phyloP scores from a whole-genome alignment of 2,329 filamentous ascomycete genomes.

The Onygena corvina region DNA sequence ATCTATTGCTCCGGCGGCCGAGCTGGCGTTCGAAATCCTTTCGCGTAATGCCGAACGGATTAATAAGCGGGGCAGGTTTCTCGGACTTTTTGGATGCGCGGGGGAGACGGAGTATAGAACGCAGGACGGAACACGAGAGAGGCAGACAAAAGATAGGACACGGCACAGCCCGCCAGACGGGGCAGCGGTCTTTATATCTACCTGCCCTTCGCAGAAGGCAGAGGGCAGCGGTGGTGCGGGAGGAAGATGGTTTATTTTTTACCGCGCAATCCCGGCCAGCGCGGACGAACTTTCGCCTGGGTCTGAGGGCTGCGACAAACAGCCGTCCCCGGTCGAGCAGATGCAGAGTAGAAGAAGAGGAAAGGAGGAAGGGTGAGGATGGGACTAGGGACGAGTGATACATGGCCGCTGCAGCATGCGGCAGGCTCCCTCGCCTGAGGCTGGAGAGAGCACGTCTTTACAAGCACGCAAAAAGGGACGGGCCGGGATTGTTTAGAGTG shows the following conservation, averaged over 20 bases:
- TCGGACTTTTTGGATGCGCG: background rate
- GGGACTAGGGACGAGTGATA: too few species aligned
- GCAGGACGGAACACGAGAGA: background rate
- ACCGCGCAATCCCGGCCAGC: background rate
- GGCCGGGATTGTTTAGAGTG: too few species aligned
- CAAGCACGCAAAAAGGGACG: too few species aligned
- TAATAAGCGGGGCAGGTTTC: conserved; percentile 5
- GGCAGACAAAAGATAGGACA: background rate
- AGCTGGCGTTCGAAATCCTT: background rate
- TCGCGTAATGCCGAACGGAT: background rate
- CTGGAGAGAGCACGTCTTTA: too few species aligned
- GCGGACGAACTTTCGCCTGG: background rate
- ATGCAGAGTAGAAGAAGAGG: too few species aligned
- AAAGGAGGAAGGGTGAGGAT: too few species aligned
- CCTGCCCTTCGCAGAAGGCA: background rate
- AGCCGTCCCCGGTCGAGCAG: too few species aligned
- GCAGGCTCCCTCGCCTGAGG: too few species aligned
- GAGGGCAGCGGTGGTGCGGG: too few species aligned
- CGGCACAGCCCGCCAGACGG: background rate
- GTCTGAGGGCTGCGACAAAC: too few species aligned
- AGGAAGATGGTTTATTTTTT: background rate
- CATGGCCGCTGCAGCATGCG: too few species aligned
- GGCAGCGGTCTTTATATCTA: background rate
- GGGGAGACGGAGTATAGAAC: background rate
- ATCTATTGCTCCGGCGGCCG: background rate